Evolutionary conservation across 1,139 yeast genomes (phyloP), one percentile per base, ranked within the genome.

Genomic region (Suhomyces taliae): DNA sequence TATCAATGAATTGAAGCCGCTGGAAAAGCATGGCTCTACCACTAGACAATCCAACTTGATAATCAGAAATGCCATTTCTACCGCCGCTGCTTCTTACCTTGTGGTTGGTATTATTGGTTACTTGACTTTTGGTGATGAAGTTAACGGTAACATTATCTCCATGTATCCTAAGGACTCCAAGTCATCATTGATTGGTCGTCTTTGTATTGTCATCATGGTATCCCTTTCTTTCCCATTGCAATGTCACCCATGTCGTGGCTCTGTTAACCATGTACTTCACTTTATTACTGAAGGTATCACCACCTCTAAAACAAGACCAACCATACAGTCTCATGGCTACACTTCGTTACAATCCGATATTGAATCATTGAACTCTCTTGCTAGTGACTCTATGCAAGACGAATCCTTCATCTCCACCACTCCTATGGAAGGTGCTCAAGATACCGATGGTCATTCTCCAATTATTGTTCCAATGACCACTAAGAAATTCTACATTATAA

Each of bases 31-130:
- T 36, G 84, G 85, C 44, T 76, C 79, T 44, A 76, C 80, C 37
- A 73, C 82, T 2, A 63, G 76, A 45, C 82, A 74, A 54, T 74
- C 85, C 44, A 81, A 79, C 58, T 68, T 66, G 45, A 78, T 85
- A 41, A 83, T 84, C 34, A 56, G 77, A 27, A 74, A 75, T 45
- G 78, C 90, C 3, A 76, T 87, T 11, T 74, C 90, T 1, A 78
- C 83, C 10, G 69, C 80, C 0, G 72, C 91, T 43, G 80, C 84
- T 1, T 69, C 86, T 15, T 86, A 86, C 60, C 62, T 87, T 37
- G 55, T 82, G 6, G 95, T 91, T 34, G 97, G 97, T 0, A 61
- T 90, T 8, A 64, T 85, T 10, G 99, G 99, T 0, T 93, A 93
- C 66, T 71, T 90, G 52, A 85, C 96, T 1, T 93, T 88, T 67